Evolutionary conservation across 495 filamentous ascomycete species (phyloP).

Genomic region (Talaromyces nanjingensis): DNA sequence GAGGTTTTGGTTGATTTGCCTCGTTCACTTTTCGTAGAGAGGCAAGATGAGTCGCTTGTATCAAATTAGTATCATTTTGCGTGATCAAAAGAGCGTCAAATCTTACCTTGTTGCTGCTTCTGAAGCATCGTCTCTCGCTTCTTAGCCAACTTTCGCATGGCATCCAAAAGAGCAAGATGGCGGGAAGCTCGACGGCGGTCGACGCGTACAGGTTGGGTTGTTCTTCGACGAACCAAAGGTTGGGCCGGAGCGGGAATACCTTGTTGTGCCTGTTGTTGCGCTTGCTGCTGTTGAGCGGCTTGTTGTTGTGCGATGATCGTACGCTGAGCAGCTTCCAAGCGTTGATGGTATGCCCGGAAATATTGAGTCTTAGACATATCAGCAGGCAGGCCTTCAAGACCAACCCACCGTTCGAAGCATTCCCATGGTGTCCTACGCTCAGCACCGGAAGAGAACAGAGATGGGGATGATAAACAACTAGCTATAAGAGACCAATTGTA

Average conservation of each 20-base stretch:
- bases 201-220: constrained; percentile 68
- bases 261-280: constrained; percentile 47
- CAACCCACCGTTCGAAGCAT: constrained; percentile 94
- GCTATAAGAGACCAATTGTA: constrained; percentile 97
- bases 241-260: constrained; percentile 50
- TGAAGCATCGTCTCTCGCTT: constrained; percentile 78
- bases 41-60: constrained; percentile 52
- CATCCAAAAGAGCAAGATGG: constrained; percentile 82
- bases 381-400: constrained; percentile 76
- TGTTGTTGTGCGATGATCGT: constrained; percentile 55
- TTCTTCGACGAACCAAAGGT: constrained; percentile 54
- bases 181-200: constrained; percentile 79
- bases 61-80: too few relatives aligned
- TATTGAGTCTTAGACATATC: constrained; percentile 93
- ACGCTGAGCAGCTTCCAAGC: constrained; percentile 73
- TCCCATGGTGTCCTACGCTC: constrained; percentile 96
- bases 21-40: constrained; percentile 68
- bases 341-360: constrained; percentile 74
- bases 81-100: too few relatives aligned
- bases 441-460: constrained; percentile 68
- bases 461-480: constrained; percentile 64
- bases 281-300: constrained; percentile 48
- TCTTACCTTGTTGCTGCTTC: constrained; percentile 75
- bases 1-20: constrained; percentile 50
- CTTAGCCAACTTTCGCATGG: constrained; percentile 91